These are phyloP conservation scores for Penicillium sp. DNA, from an alignment of 2,329 filamentous ascomycete genomes.

Conservation along the genomic window DNA sequence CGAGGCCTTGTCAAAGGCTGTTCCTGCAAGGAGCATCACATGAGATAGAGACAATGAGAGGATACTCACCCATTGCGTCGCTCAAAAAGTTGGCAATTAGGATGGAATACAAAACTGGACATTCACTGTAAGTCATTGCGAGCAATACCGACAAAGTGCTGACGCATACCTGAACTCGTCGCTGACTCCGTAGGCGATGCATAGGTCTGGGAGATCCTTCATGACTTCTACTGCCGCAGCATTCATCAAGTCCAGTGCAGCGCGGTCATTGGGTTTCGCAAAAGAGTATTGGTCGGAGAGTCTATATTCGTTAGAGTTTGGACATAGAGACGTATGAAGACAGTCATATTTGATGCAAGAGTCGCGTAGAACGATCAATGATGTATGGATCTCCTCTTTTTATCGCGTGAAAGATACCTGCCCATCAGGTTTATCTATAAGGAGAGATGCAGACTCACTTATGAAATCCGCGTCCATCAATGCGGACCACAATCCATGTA, in stretches of 20 bases:
- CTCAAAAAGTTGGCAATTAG: slow-evolving; percentile 78
- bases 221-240: slow-evolving; percentile 82
- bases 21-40: neutral
- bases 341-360: neutral
- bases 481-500: slow-evolving; percentile 91
- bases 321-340: neutral
- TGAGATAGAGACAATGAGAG: neutral
- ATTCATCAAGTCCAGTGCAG: slow-evolving; percentile 92
- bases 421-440: neutral
- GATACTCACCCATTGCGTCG: slow-evolving; percentile 67
- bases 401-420: neutral
- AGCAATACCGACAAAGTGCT: neutral
- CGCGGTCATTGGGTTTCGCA: slow-evolving; percentile 85
- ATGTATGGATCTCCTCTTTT: neutral
- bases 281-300: slow-evolving; percentile 82
- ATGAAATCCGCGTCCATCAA: slow-evolving; percentile 92
- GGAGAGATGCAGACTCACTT: slow-evolving; percentile 59
- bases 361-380: neutral
- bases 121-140: neutral
- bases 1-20: neutral
- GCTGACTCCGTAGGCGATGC: slow-evolving; percentile 87
- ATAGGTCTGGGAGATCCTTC: slow-evolving; percentile 77
- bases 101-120: slow-evolving; percentile 81
- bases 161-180: slow-evolving; percentile 70
- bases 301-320: slow-evolving; percentile 45